These are phyloP conservation scores for Neofusicoccum ribis DNA, from an alignment of 2,329 filamentous ascomycete species.

Conservation along the genomic window DNA sequence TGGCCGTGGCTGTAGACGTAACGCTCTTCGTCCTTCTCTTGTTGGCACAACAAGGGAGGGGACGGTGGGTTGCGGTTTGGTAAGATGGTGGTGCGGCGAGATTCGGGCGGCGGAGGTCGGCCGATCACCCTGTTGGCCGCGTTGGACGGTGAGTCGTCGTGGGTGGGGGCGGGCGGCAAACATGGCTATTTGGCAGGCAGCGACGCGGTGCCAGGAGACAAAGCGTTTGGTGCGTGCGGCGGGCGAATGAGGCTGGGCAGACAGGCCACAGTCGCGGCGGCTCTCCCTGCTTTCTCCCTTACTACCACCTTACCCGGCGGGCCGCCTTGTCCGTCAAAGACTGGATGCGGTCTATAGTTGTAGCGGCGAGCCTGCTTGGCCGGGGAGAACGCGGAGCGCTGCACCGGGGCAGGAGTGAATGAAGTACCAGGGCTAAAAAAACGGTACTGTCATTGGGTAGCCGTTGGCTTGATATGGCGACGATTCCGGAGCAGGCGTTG, in stretches of 20 bases:
- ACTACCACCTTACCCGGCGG: too few species aligned
- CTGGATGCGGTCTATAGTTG: too few species aligned
- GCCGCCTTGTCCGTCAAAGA: too few species aligned
- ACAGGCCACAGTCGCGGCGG: background rate
- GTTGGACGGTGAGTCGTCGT: background rate
- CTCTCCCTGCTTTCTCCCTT: too few species aligned
- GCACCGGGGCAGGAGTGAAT: conserved; percentile 39
- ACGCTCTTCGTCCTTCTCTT: too few species aligned
- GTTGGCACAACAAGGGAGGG: background rate
- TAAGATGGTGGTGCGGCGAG: conserved; percentile 1
- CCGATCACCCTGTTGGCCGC: background rate
- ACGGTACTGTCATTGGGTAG: conserved; percentile 33
- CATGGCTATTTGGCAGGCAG: background rate
- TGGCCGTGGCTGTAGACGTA: too few species aligned
- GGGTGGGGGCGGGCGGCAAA: background rate
- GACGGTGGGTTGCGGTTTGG: background rate
- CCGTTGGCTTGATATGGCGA: conserved; percentile 37
- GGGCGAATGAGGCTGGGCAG: background rate
- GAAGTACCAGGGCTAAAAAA: conserved; percentile 48
- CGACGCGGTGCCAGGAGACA: too few species aligned
- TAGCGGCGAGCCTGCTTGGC: conserved; percentile 31
- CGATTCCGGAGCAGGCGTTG: conserved; percentile 36
- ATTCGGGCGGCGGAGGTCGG: conserved; percentile 1
- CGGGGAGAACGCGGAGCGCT: conserved; percentile 38
- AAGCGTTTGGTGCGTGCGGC: background rate